A percentile compares a stretch with the other conserved stretches of the same genome.
phyloP scores from a whole-genome alignment of 1,139 yeast genomes.

The Suhomyces taliae region DNA sequence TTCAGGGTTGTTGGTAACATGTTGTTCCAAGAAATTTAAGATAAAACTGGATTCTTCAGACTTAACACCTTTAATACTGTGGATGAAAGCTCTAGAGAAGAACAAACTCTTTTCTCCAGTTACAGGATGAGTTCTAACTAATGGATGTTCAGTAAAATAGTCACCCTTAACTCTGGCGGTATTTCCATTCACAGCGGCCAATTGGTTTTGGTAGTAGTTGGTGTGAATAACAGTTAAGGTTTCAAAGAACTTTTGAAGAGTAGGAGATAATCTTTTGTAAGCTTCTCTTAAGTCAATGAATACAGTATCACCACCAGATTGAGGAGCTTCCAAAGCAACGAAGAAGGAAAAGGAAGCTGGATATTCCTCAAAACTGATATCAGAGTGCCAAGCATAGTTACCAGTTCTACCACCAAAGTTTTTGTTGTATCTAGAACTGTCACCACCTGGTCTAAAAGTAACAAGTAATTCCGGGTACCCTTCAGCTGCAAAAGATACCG shows the following conservation, averaged over 20 bases:
- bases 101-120: constrained; percentile 27
- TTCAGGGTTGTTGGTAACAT: constrained; percentile 24
- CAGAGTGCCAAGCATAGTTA: constrained; percentile 30
- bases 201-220: constrained; percentile 24
- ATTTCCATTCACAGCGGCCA: constrained; percentile 16
- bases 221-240: constrained; percentile 28
- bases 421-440: constrained; percentile 20
- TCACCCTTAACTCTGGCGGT: constrained; percentile 22
- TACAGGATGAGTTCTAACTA: constrained; percentile 31
- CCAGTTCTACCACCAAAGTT: constrained; percentile 22
- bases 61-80: constrained; percentile 25
- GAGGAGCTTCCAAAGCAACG: constrained; percentile 34
- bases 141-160: constrained; percentile 28
- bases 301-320: constrained; percentile 35
- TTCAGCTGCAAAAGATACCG: constrained; percentile 28
- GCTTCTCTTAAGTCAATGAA: constrained; percentile 35
- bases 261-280: constrained; percentile 31
- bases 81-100: constrained; percentile 24
- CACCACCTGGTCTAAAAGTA: constrained; percentile 32
- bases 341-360: constrained; percentile 33
- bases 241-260: constrained; percentile 28
- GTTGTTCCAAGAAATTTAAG: constrained; percentile 24
- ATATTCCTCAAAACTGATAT: constrained; percentile 32
- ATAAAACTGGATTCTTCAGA: constrained; percentile 23
- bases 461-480: constrained; percentile 30